phyloP scores from a whole-genome alignment of 1,139 yeast genomes.

The Debaryomyces coudertii region DNA sequence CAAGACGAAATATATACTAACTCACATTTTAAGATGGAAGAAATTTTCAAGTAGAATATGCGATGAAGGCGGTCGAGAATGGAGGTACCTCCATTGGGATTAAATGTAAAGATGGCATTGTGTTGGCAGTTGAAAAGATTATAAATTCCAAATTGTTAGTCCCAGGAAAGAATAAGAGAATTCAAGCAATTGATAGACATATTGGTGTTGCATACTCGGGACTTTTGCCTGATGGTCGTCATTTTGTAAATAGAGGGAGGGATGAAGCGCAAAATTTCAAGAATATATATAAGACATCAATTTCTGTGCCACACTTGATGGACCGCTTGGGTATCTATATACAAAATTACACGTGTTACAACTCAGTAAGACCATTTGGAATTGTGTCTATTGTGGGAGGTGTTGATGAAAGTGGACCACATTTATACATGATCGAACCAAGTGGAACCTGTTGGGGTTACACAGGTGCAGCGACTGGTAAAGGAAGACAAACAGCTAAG shows the following conservation, averaged over 20 bases:
- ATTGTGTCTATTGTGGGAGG: constrained; percentile 92
- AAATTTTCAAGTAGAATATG: constrained; percentile 98
- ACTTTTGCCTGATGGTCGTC: constrained; percentile 94
- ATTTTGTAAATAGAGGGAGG: constrained; percentile 87
- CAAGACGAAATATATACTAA: constrained; percentile 22
- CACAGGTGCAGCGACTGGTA: constrained; percentile 96
- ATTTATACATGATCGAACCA: constrained; percentile 95
- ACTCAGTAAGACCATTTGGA: constrained; percentile 97
- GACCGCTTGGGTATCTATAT: constrained; percentile 90
- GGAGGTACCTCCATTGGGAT: constrained; percentile 96
- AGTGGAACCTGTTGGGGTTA: constrained; percentile 98
- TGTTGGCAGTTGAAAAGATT: constrained; percentile 94
- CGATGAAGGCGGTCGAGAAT: constrained; percentile 95
- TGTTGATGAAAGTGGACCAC: constrained; percentile 84
- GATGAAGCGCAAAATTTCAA: constrained; percentile 87
- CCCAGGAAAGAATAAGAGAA: constrained; percentile 85
- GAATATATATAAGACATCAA: constrained; percentile 72
- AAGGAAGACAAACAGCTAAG: constrained; percentile 96
- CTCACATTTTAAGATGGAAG: constrained; percentile 76
- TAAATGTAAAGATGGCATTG: constrained; percentile 89
- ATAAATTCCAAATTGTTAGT: constrained; percentile 84
- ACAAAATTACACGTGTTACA: constrained; percentile 93
- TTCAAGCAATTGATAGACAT: constrained; percentile 91
- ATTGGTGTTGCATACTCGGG: constrained; percentile 96
- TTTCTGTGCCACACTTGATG: constrained; percentile 80